phyloP scores from a whole-genome alignment of 2,329 filamentous ascomycete genomes.

The Paraphaeosphaeria minitans region DNA sequence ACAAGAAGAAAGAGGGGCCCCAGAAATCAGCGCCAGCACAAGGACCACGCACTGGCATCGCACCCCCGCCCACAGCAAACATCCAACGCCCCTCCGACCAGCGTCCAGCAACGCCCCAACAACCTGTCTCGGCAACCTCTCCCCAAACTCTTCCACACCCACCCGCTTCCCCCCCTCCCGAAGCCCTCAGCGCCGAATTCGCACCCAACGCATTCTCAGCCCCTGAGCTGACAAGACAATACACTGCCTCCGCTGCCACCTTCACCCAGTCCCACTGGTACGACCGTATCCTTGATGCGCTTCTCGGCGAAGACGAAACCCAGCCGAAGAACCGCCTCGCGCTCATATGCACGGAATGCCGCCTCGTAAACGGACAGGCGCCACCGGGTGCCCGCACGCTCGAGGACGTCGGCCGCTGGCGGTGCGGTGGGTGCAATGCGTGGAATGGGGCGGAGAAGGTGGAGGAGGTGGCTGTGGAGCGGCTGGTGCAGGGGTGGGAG shows the following conservation, averaged over 20 bases:
- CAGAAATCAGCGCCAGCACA: conserved; percentile 34
- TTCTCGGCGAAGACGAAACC: conserved; percentile 94
- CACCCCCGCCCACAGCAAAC: conserved; percentile 69
- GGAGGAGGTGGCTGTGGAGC: conserved; percentile 66
- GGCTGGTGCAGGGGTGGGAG: conserved; percentile 39
- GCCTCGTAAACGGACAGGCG: conserved; percentile 93
- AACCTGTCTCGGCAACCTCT: conserved; percentile 19
- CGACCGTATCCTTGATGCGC: conserved; percentile 86
- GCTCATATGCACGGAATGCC: conserved; percentile 80
- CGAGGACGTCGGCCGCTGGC: conserved; percentile 84
- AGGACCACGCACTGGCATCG: conserved; percentile 57
- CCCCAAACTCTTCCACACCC: conserved; percentile 24
- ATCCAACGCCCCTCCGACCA: conserved; percentile 52
- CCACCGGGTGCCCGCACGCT: conserved; percentile 80
- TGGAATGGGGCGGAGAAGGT: conserved; percentile 83
- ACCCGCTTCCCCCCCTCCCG: conserved; percentile 24
- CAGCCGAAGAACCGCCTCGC: conserved; percentile 88
- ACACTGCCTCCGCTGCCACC: conserved; percentile 43
- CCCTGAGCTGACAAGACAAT: conserved; percentile 35
- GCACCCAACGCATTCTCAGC: conserved; percentile 70
- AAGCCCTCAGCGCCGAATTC: conserved; percentile 63
- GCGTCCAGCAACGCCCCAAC: conserved; percentile 40
- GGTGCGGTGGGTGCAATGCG: conserved; percentile 81
- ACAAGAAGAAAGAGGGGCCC: conserved; percentile 38
- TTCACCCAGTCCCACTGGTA: conserved; percentile 76